Evolutionary conservation across 345 rosid genomes (phyloP).

Genomic region (Garcia nutans): DNA sequence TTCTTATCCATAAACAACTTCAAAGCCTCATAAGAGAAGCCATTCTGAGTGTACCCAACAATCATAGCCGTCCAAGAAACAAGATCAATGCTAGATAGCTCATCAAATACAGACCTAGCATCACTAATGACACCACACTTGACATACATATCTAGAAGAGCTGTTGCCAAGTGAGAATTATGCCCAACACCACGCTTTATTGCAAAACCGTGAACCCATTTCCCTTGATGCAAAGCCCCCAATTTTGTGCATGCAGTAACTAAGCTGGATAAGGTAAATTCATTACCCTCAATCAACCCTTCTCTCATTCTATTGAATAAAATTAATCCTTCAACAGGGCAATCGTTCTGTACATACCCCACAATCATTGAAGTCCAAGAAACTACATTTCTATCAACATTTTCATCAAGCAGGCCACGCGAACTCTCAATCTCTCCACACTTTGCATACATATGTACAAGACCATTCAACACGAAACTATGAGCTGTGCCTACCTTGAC

Average conservation of each 20-base stretch:
- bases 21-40: constrained; percentile 20
- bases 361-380: constrained; percentile 59
- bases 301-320: constrained; percentile 47
- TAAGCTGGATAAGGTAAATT: constrained; percentile 40
- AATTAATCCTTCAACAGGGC: constrained; percentile 37
- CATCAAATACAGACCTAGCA: constrained; percentile 26
- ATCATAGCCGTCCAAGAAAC: constrained; percentile 35
- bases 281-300: constrained; percentile 23
- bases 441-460: constrained; percentile 44
- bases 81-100: constrained; percentile 22
- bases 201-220: constrained; percentile 38
- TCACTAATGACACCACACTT: constrained; percentile 28
- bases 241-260: constrained; percentile 45
- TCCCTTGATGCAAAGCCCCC: constrained; percentile 47
- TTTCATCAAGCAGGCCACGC: constrained; percentile 51
- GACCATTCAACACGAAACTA: constrained; percentile 24
- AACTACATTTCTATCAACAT: constrained; percentile 43
- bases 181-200: constrained; percentile 35
- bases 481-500: constrained; percentile 19
- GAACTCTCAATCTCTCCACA: constrained; percentile 42
- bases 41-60: constrained; percentile 21
- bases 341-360: constrained; percentile 44
- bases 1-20: constrained; percentile 22
- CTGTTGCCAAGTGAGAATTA: constrained; percentile 36
- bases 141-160: constrained; percentile 32